These are phyloP conservation scores for Coniochaeta pulveracea DNA, from an alignment of 2,329 filamentous ascomycete species.

Conservation along the genomic window DNA sequence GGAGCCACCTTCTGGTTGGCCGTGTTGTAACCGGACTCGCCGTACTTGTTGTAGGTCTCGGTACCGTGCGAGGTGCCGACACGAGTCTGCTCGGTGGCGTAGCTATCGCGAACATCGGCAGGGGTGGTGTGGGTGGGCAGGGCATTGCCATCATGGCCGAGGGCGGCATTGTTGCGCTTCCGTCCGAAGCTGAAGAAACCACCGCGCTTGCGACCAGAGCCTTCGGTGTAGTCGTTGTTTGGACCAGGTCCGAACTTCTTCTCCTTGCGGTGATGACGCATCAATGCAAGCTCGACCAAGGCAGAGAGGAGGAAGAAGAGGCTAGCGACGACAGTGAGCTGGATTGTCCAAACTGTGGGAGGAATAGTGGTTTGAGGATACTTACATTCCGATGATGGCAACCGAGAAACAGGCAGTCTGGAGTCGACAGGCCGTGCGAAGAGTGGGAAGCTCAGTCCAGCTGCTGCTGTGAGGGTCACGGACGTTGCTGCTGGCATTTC, in stretches of 20 bases:
- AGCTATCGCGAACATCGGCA: constrained; percentile 10
- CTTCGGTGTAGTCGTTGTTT: constrained; percentile 18
- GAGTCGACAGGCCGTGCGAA: constrained; percentile 37
- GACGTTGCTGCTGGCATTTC: constrained; percentile 29
- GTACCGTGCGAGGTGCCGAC: constrained; percentile 6
- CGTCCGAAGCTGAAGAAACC: constrained; percentile 7
- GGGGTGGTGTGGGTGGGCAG: constrained; percentile 11
- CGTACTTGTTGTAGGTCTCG: constrained; percentile 7
- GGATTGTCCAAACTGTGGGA: not conserved
- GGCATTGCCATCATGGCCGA: constrained; percentile 6
- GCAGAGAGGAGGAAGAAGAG: constrained; percentile 54
- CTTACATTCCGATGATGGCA: constrained; percentile 50
- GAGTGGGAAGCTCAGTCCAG: constrained; percentile 15
- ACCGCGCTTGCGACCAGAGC: constrained; percentile 8
- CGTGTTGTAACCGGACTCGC: constrained; percentile 1
- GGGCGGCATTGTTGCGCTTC: constrained; percentile 5
- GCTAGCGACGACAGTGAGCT: constrained; percentile 18
- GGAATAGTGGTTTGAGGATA: constrained; percentile 8
- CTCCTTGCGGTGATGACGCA: constrained; percentile 19
- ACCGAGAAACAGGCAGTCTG: constrained; percentile 55
- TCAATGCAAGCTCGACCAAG: constrained; percentile 33
- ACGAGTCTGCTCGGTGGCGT: constrained; percentile 12
- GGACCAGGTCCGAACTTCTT: constrained; percentile 26
- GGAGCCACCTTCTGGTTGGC: no score
- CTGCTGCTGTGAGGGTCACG: constrained; percentile 26